Evolutionary conservation across 192 early-diverging fungal species (phyloP).

Genomic region (Fimicolochytrium jonesii): DNA sequence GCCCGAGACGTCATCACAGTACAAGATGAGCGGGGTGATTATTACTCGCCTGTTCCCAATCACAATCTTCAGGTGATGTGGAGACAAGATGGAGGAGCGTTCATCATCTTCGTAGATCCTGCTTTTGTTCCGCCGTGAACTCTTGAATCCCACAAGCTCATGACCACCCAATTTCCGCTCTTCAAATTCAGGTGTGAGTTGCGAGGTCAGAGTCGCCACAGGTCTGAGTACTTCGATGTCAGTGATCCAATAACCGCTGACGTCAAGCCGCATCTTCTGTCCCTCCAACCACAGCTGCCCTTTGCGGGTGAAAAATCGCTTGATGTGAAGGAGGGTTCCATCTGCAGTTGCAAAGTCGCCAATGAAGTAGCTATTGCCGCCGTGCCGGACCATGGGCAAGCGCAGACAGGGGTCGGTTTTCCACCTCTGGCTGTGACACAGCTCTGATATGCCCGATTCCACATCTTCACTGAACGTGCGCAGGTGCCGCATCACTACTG

Average conservation of each 20-base stretch:
- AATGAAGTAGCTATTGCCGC: not conserved
- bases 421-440: not conserved
- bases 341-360: not conserved
- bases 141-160: not conserved
- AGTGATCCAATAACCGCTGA: not conserved
- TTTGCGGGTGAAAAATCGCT: not conserved
- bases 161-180: not conserved
- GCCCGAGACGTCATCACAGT: constrained; percentile 20
- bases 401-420: not conserved
- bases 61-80: not conserved
- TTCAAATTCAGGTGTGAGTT: not conserved
- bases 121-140: not conserved
- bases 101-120: not conserved
- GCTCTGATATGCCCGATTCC: not conserved
- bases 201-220: not conserved
- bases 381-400: not conserved
- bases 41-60: constrained; percentile 10
- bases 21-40: constrained; percentile 15
- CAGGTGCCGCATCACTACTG: not conserved
- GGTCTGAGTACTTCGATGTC: not conserved
- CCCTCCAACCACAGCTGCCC: not conserved
- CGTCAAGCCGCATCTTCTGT: not conserved
- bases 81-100: not conserved
- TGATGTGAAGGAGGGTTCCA: not conserved
- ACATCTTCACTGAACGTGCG: not conserved